A percentile compares a stretch with the other conserved stretches of the same genome.
Evolutionary conservation across 129 eudicot genomes (phyloP).

Genomic region (Pittosporum tobira): DNA sequence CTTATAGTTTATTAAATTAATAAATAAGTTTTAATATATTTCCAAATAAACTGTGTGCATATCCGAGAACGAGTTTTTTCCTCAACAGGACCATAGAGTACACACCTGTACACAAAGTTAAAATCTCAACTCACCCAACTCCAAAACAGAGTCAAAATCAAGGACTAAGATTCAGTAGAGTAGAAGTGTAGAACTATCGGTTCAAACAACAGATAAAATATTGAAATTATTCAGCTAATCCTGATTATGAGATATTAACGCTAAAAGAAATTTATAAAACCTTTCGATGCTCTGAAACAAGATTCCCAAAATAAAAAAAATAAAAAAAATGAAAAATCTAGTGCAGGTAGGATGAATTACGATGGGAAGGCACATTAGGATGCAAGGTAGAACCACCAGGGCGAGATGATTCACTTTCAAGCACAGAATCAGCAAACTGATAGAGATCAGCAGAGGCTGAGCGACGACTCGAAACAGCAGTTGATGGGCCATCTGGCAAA

Average conservation of each 20-base stretch:
- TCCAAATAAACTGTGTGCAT: no score
- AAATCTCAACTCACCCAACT: no score
- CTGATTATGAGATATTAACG: no score
- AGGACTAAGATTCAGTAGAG: no score
- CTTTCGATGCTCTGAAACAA: neutral
- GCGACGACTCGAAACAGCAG: constrained; percentile 18
- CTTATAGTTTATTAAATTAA: no score
- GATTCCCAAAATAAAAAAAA: neutral
- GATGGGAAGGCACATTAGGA: neutral
- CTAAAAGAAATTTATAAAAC: no score
- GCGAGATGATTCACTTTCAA: constrained; percentile 5
- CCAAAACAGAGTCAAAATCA: no score
- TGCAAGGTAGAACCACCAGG: neutral
- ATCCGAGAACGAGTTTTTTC: no score
- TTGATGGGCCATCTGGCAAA: constrained; percentile 15
- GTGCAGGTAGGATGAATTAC: neutral
- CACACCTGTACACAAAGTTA: no score
- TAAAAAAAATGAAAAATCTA: neutral
- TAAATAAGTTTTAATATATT: no score
- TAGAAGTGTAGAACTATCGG: no score
- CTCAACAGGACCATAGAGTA: no score
- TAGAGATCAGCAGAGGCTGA: constrained; percentile 32
- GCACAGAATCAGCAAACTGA: constrained; percentile 10
- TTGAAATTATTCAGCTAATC: neutral
- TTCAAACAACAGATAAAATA: constrained; percentile 1